Evolutionary conservation across 768 basidiomycete genomes (phyloP), one percentile per base, ranked within the genome.

Genomic region (Crepidotus variabilis): DNA sequence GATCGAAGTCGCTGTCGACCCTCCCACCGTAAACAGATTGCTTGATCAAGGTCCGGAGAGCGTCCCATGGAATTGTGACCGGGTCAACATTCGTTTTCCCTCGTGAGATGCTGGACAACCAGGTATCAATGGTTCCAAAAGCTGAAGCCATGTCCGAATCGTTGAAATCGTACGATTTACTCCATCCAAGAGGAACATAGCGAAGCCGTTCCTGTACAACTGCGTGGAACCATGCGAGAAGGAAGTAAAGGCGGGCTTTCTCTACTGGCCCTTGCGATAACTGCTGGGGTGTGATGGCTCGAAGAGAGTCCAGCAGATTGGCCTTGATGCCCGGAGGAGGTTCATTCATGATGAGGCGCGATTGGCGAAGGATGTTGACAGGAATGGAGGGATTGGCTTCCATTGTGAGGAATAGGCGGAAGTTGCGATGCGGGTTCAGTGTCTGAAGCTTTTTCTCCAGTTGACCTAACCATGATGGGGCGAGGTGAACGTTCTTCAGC

Each of bases 151-250:
- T 90, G 68, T 99, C 97, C 4, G 96, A 97, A 69, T 98, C 95
- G 71, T 99, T 99, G 84, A 98, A 98, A 70, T 98, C 97, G 73
- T 98, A 98, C 0, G 81, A 80, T 73, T 97, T 93, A 69, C 90
- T 95, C 94, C 96, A 99, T 0, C 97, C 96, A 14, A 99, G 76
- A 6, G 97, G 97, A 8, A 88, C 91, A 69, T 98, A 99, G 43
- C 96, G 91, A 11, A 98, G 78, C 59, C 97, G 92, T 71, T 98
- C 97, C 73, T 97, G 95, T 1, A 98, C 88, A 18, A 98, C 85
- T 11, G 97, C 95, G 65, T 99, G 97, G 88, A 98, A 97, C 95
- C 96, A 99, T 1, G 97, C 92, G 28, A 98, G 82, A 33, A 98
- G 78, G 87, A 98, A 98, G 73, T 96, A 95, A 48, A 98, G 71